These are phyloP conservation scores for Microcera coccophila DNA, from an alignment of 2,329 filamentous ascomycete genomes.

Conservation along the genomic window DNA sequence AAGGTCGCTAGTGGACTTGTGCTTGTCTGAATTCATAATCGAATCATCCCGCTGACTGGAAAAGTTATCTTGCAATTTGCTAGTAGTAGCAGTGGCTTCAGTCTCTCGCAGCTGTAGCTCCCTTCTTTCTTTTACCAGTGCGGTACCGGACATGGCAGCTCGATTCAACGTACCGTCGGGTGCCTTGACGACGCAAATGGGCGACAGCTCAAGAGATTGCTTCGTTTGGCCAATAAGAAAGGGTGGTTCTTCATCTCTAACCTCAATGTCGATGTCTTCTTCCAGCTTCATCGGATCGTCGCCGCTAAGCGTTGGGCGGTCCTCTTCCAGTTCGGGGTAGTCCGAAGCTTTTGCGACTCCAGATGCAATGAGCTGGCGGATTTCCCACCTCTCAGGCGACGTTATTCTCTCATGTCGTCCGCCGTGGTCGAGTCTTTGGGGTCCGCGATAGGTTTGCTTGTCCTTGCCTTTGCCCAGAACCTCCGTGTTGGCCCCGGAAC, in stretches of 20 bases:
- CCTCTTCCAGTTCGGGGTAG: conserved; percentile 90
- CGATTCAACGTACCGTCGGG: conserved; percentile 97
- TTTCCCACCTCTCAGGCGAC: conserved; percentile 95
- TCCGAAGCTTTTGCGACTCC: conserved; percentile 90
- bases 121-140: conserved; percentile 81
- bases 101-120: conserved; percentile 86
- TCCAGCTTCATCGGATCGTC: conserved; percentile 88
- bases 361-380: conserved; percentile 91
- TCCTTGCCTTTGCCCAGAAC: conserved; percentile 62
- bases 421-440: conserved; percentile 37
- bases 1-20: conserved; percentile 85
- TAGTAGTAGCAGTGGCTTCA: conserved; percentile 64
- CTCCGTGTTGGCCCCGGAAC: conserved; percentile 87
- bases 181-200: conserved; percentile 93
- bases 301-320: conserved; percentile 79
- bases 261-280: conserved; percentile 95
- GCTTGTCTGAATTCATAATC: conserved; percentile 80
- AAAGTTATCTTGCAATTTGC: too few relatives aligned
- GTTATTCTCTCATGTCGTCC: conserved; percentile 87
- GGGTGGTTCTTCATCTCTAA: conserved; percentile 91
- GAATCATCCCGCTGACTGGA: conserved; percentile 85
- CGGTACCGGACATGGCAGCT: conserved; percentile 88
- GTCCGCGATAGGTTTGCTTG: conserved; percentile 45
- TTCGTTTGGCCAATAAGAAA: conserved; percentile 96
- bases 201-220: conserved; percentile 88